These are phyloP conservation scores for Anastatica hierochuntica DNA, from an alignment of 345 rosid genomes.

Conservation along the genomic window DNA sequence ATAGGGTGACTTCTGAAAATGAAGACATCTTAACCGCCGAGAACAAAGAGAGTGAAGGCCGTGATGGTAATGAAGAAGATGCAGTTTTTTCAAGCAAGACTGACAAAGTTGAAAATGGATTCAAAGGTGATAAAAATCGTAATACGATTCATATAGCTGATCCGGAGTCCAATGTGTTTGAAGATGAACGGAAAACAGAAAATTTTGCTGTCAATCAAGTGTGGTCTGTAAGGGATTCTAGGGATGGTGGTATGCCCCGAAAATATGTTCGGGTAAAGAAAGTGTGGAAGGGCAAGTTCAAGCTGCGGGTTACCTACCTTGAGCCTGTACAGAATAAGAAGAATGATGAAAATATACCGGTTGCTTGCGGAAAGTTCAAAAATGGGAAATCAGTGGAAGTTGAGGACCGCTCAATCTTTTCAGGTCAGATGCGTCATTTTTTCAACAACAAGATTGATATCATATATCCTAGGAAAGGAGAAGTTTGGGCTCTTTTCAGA, in stretches of 20 bases:
- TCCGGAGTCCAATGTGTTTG: slow-evolving; percentile 56
- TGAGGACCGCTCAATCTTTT: slow-evolving; percentile 42
- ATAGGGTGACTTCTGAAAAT: slow-evolving; percentile 10
- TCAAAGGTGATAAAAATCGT: slow-evolving; percentile 14
- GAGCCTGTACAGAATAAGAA: slow-evolving; percentile 32
- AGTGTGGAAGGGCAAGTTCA: slow-evolving; percentile 42
- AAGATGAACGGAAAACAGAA: slow-evolving; percentile 26
- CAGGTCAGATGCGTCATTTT: slow-evolving; percentile 32
- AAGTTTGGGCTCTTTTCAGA: slow-evolving; percentile 79
- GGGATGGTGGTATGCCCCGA: slow-evolving; percentile 85
- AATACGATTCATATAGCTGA: slow-evolving; percentile 33
- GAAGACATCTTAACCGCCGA: slow-evolving; percentile 21
- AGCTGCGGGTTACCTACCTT: slow-evolving; percentile 54
- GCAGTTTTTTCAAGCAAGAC: slow-evolving; percentile 9
- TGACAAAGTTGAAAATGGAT: slow-evolving; percentile 14
- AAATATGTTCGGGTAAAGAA: slow-evolving; percentile 52
- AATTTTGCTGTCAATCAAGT: slow-evolving; percentile 51
- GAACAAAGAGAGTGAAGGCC: slow-evolving; percentile 20
- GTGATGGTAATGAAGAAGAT: slow-evolving; percentile 25
- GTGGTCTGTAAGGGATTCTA: slow-evolving; percentile 72
- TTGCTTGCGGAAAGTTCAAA: slow-evolving; percentile 56
- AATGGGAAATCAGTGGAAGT: slow-evolving; percentile 32
- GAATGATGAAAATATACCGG: slow-evolving; percentile 39
- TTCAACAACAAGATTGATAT: background rate
- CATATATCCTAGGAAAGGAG: slow-evolving; percentile 68